These are phyloP conservation scores for Termitomyces sp. DNA, from an alignment of 768 basidiomycete species.

Conservation along the genomic window DNA sequence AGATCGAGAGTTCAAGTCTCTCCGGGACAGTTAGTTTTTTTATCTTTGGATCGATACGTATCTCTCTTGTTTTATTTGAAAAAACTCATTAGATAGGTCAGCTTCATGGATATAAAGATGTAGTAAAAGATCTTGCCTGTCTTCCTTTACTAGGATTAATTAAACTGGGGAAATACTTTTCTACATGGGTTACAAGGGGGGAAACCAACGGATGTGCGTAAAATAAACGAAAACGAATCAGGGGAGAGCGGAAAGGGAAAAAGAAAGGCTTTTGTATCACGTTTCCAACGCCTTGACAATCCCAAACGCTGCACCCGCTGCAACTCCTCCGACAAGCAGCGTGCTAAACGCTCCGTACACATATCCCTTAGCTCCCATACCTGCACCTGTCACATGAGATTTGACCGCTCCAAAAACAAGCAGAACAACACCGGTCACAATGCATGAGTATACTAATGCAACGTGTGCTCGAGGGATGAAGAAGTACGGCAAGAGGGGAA, in stretches of 20 bases:
- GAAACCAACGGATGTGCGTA: neutral
- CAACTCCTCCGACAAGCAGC: conserved; percentile 83
- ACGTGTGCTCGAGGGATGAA: conserved; percentile 69
- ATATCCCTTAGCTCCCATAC: conserved; percentile 60
- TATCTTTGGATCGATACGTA: too few relatives aligned
- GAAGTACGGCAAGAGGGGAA: conserved; percentile 92
- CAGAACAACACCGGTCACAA: conserved; percentile 81
- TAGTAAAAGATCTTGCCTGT: too few relatives aligned
- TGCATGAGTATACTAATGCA: conserved; percentile 66
- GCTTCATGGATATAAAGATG: too few relatives aligned
- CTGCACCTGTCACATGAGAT: conserved; percentile 82
- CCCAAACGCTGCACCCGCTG: conserved; percentile 66
- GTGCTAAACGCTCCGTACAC: conserved; percentile 86
- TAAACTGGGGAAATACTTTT: neutral
- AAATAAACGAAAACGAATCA: neutral
- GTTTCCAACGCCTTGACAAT: conserved; percentile 47
- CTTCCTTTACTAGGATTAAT: neutral
- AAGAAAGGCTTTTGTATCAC: neutral
- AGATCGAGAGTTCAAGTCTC: conserved; percentile 4
- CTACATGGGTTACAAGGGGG: neutral
- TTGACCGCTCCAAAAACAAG: conserved; percentile 91
- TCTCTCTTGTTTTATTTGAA: too few relatives aligned
- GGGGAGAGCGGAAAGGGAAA: neutral
- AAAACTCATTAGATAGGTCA: too few relatives aligned
- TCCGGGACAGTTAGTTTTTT: neutral